Percentiles rank a stretch among this genome's conserved stretches.
These are phyloP conservation scores for Colletotrichum plurivorum DNA, from an alignment of 2,329 filamentous ascomycete genomes.

Conservation along the genomic window DNA sequence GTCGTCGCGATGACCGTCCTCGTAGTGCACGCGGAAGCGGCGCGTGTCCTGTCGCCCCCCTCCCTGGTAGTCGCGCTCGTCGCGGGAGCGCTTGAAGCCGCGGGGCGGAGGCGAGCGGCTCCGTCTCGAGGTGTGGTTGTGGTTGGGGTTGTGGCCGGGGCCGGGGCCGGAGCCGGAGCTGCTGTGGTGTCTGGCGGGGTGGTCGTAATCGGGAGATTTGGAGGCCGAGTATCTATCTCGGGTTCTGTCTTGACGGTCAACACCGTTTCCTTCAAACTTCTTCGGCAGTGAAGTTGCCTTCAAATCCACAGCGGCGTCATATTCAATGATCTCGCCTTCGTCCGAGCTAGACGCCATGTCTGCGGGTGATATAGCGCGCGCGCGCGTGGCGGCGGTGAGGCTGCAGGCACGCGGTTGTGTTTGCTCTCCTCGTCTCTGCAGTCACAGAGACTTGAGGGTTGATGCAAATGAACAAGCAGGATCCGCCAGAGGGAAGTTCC, in stretches of 20 bases:
- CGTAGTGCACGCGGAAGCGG: conserved; percentile 74
- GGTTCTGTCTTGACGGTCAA: conserved; percentile 94
- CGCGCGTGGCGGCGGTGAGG: background rate
- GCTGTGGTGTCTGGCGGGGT: conserved; percentile 54
- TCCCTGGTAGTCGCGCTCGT: conserved; percentile 68
- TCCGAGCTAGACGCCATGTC: conserved; percentile 73
- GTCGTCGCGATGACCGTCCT: conserved; percentile 66
- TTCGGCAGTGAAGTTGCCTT: conserved; percentile 92
- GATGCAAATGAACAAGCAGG: conserved; percentile 19
- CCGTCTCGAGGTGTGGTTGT: conserved; percentile 57
- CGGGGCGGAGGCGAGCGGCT: conserved; percentile 65
- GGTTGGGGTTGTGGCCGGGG: background rate
- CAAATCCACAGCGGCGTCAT: conserved; percentile 68
- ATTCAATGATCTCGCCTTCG: conserved; percentile 89
- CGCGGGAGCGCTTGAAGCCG: conserved; percentile 76
- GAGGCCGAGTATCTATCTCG: conserved; percentile 70
- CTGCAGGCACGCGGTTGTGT: background rate
- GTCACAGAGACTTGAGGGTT: no score
- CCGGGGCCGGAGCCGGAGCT: no score
- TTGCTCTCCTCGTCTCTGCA: background rate
- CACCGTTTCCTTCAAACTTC: conserved; percentile 81
- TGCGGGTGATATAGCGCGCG: conserved; percentile 16
- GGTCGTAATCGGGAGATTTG: conserved; percentile 68
- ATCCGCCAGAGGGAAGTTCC: conserved; percentile 39
- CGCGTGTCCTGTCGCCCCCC: conserved; percentile 66